Evolutionary conservation across 306 rosid genomes (phyloP).

Genomic region (Casuarina glauca): DNA sequence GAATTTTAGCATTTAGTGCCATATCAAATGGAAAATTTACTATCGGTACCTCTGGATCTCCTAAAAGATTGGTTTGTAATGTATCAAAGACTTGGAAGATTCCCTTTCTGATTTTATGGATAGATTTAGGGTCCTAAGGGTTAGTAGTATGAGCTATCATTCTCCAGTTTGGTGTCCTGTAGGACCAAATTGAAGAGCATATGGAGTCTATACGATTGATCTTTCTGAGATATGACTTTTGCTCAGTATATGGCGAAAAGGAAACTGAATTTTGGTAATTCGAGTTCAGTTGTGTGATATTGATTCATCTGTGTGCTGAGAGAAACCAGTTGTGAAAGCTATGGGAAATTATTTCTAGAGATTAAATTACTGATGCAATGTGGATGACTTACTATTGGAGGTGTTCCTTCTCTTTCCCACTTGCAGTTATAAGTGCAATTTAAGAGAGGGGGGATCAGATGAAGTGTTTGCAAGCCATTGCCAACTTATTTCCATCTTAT

Average conservation of each 20-base stretch:
- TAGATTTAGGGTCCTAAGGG: slow-evolving; percentile 9
- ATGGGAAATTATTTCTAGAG: not conserved
- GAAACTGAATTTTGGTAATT: not conserved
- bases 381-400: not conserved
- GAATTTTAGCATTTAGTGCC: not conserved
- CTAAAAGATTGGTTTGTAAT: not conserved
- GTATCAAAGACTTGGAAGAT: not conserved
- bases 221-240: not conserved
- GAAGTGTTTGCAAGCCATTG: not conserved
- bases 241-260: not conserved
- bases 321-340: not conserved
- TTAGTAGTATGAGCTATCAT: not conserved
- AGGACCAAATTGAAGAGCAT: not conserved
- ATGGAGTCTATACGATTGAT: not conserved
- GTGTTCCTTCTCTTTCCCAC: not conserved
- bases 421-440: not conserved
- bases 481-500: not conserved
- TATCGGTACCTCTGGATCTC: not conserved
- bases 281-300: not conserved
- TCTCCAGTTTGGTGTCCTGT: not conserved
- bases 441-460: not conserved
- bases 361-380: not conserved
- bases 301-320: not conserved
- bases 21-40: not conserved
- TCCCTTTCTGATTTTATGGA: not conserved